Conservation (phyloP, 2,329 filamentous ascomycete genomes). For the Pestalotiopsis sp. region DNA sequence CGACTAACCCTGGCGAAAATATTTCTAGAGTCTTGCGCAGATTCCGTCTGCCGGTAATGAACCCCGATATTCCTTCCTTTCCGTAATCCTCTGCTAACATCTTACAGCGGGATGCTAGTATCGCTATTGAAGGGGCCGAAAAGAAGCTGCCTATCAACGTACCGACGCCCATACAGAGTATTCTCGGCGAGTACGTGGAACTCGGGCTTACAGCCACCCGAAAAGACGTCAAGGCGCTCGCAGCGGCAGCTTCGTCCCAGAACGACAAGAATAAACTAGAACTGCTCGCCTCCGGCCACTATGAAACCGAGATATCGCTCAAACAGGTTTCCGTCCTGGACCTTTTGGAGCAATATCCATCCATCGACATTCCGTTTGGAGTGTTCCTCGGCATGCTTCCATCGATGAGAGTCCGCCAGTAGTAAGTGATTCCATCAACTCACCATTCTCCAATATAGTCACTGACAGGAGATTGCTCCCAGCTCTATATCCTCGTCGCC, state of each 20-base stretch:
- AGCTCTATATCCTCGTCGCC: slow-evolving; percentile 76
- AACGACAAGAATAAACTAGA: slow-evolving; percentile 41
- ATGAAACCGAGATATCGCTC: slow-evolving; percentile 49
- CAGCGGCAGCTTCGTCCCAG: slow-evolving; percentile 28
- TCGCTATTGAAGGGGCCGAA: slow-evolving; percentile 60
- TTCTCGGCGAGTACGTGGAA: slow-evolving; percentile 74
- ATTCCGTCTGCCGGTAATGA: slow-evolving; percentile 59
- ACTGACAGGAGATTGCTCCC: neutral
- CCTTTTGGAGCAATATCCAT: slow-evolving; percentile 66
- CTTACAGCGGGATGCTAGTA: slow-evolving; percentile 61
- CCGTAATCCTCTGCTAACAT: too few relatives aligned
- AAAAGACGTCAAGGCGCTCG: slow-evolving; percentile 45
- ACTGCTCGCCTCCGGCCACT: slow-evolving; percentile 48
- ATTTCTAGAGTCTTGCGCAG: slow-evolving; percentile 66
- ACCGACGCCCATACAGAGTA: slow-evolving; percentile 62
- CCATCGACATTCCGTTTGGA: slow-evolving; percentile 63
- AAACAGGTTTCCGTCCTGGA: slow-evolving; percentile 69
- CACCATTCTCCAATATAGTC: neutral
- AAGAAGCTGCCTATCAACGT: slow-evolving; percentile 57
- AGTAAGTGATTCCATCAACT: slow-evolving; percentile 57
- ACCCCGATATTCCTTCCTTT: neutral
- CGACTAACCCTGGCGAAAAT: slow-evolving; percentile 66
- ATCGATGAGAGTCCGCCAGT: slow-evolving; percentile 78
- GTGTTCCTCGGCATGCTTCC: slow-evolving; percentile 73
- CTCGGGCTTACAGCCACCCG: slow-evolving; percentile 73